phyloP scores from a whole-genome alignment of 306 rosid species.

The Glycine tomentella region DNA sequence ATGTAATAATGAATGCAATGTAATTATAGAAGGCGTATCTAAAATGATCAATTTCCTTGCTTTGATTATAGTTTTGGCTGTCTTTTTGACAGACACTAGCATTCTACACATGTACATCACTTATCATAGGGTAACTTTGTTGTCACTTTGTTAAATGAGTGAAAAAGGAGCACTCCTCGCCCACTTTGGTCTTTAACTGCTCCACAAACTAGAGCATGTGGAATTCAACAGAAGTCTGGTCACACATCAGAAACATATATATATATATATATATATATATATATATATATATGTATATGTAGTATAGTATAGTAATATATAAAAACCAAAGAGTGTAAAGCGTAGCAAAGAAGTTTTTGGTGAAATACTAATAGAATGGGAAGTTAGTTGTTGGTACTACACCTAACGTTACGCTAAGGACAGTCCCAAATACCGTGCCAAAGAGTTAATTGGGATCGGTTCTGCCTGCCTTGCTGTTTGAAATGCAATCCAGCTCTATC shows the following conservation, averaged over 20 bases:
- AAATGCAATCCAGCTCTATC: constrained; percentile 42
- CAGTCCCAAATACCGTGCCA: constrained; percentile 43
- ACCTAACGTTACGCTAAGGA: constrained; percentile 50
- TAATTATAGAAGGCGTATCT: constrained; percentile 28
- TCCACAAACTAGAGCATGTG: constrained; percentile 41
- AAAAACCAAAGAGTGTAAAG: no score
- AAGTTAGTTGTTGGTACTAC: constrained; percentile 44
- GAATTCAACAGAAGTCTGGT: not conserved
- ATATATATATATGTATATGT: no score
- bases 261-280: no score
- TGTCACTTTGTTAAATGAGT: constrained; percentile 10
- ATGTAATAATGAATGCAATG: constrained; percentile 47
- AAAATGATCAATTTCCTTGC: constrained; percentile 21
- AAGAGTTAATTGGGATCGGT: no score
- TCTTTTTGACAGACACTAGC: constrained; percentile 9
- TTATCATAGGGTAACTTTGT: constrained; percentile 1
- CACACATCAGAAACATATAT: not conserved
- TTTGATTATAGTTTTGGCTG: constrained; percentile 22
- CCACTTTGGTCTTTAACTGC: constrained; percentile 43
- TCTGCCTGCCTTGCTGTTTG: constrained; percentile 40
- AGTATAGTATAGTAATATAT: not conserved
- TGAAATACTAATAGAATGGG: not conserved
- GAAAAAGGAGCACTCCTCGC: not conserved
- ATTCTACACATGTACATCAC: constrained; percentile 15
- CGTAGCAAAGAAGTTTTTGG: no score